Base-by-base conservation (phyloP, 495 filamentous ascomycete species). In the Penicillium coffeae region DNA sequence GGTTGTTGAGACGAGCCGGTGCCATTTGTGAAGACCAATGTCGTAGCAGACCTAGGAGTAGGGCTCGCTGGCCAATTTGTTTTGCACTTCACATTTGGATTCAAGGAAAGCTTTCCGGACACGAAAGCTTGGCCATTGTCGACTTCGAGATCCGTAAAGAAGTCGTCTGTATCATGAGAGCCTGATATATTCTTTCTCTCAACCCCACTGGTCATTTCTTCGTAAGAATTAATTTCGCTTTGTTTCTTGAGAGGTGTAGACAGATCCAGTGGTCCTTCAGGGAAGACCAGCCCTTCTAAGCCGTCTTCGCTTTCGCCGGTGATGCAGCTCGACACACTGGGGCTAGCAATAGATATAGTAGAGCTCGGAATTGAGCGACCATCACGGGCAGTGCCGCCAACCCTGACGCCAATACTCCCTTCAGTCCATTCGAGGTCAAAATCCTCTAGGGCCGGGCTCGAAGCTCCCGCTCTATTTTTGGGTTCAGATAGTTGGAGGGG, bases 261-360 rank as follows among this genome's bases (percentile, higher is more conserved):
- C 54, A 97, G 85, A 62, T 95, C 81, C 13, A 98, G 65, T 27
- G 87, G 90, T 10, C 89, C 91, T 43, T 80, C 78, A 0, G 93
- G 93, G 25, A 97, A 74, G 13, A 94, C 68, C 14, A 98, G 76
- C 19, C 92, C 92, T 50, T 91, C 60, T 36, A 96, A 76, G 5
- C 85, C 82, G 52, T 96, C 93, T 58, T 96, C 93, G 61, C 92
- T 96, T 66, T 95, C 93, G n/a, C 80, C 78, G 4, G 90, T 95
- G 50, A 94, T 75, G 48, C 87, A 93, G 67, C 90, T 95, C 42
- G 89, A 86, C 38, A 92, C 79, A 58, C 90, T 96, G 9, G 93
- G 89, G 55, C 92, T 95, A 65, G 96, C 80, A 19, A 87, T 85
- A 19, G 90, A 95, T 21, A 87, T 85, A 10, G 90, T 88, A 1